These are phyloP conservation scores for Ceratocystis huliohia DNA, from an alignment of 2,329 filamentous ascomycete genomes.

Conservation along the genomic window DNA sequence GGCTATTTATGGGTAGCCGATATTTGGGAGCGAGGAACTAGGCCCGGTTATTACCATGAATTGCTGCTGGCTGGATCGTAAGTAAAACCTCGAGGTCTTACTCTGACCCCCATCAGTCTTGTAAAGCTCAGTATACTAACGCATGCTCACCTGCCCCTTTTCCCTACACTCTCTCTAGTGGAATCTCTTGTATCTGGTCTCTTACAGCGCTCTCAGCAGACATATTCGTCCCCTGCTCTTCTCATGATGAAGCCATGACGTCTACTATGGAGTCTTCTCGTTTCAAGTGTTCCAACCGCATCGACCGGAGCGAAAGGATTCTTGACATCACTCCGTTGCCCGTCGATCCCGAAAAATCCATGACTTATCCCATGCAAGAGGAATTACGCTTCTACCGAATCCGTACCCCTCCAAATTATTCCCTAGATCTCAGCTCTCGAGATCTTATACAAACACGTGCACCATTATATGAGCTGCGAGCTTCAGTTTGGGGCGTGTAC, in stretches of 20 bases:
- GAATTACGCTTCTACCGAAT: background rate
- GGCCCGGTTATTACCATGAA: background rate
- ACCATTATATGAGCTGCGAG: background rate
- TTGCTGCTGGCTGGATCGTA: background rate
- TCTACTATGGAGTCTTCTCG: background rate
- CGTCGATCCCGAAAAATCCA: background rate
- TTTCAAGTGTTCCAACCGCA: background rate
- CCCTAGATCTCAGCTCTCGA: background rate
- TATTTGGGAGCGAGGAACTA: conserved; percentile 35
- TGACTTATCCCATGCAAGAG: background rate
- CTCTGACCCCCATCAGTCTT: background rate
- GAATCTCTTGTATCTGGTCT: background rate
- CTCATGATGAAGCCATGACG: conserved; percentile 14
- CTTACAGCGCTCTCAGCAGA: background rate
- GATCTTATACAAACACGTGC: background rate
- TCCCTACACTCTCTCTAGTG: background rate
- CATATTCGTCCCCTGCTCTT: conserved; percentile 14
- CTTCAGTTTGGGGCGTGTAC: background rate
- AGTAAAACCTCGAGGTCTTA: background rate
- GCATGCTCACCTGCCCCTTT: background rate
- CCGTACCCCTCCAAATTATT: background rate
- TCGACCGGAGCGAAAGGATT: background rate
- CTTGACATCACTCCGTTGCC: background rate
- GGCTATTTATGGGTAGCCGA: conserved; percentile 39
- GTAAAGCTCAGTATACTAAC: background rate